Percentiles rank a stretch among this genome's conserved stretches.
phyloP scores from a whole-genome alignment of 2,329 filamentous ascomycete species.

The Fusarium nurragi region DNA sequence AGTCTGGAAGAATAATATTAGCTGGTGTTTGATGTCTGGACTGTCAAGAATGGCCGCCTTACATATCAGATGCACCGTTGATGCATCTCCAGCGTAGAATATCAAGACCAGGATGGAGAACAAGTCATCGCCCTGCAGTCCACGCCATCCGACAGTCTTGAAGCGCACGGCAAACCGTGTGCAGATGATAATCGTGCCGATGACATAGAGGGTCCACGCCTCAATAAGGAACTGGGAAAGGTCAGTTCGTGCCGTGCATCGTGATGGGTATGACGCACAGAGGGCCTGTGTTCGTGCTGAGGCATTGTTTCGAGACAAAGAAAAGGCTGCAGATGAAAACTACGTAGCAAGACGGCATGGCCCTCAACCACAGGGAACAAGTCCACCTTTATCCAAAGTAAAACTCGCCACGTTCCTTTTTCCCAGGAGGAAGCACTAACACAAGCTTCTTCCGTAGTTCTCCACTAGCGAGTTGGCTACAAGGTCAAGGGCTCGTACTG shows the following conservation, averaged over 20 bases:
- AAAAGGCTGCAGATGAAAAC: background rate
- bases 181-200: constrained; percentile 47
- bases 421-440: background rate
- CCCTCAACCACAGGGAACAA: background rate
- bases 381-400: background rate
- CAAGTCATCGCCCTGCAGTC: constrained; percentile 52
- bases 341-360: accelerated
- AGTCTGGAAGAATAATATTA: constrained; percentile 22
- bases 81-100: constrained; percentile 50
- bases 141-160: constrained; percentile 50
- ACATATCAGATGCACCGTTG: constrained; percentile 50
- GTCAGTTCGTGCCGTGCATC: background rate
- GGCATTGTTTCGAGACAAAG: background rate
- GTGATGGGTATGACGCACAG: background rate
- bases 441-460: background rate
- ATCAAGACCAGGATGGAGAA: constrained; percentile 48
- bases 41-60: background rate
- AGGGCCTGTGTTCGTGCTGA: background rate
- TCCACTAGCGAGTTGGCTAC: background rate
- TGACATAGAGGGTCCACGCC: constrained; percentile 46
- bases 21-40: accelerated
- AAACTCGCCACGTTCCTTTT: background rate
- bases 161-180: constrained; percentile 49
- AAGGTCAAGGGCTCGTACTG: background rate
- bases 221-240: constrained; percentile 43